phyloP scores from a whole-genome alignment of 495 filamentous ascomycete genomes.

The Staphylotrichum longicolle region DNA sequence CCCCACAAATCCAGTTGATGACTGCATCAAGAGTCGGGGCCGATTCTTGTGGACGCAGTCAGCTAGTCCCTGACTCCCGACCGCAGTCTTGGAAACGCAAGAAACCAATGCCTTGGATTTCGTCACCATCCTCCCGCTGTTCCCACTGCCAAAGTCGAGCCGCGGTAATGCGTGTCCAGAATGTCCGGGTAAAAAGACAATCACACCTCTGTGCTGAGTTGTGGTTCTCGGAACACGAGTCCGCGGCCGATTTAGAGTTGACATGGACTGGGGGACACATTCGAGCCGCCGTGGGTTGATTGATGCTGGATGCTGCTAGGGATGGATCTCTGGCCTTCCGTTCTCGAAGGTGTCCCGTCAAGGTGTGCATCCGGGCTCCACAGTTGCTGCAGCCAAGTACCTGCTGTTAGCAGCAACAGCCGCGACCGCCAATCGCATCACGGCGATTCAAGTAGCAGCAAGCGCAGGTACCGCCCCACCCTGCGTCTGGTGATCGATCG shows the following conservation, averaged over 20 bases:
- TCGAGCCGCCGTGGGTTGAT: not conserved
- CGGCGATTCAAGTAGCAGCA: not conserved
- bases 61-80: too few relatives aligned
- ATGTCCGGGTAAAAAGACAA: not conserved
- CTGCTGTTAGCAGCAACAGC: not conserved
- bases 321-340: slow-evolving; percentile 5
- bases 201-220: not conserved
- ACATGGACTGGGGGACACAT: not conserved
- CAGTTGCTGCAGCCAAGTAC: not conserved
- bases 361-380: not conserved
- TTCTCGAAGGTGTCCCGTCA: not conserved
- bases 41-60: not conserved
- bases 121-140: too few relatives aligned
- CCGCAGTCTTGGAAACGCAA: too few relatives aligned
- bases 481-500: slow-evolving; percentile 7
- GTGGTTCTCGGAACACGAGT: not conserved
- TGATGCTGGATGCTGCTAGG: not conserved
- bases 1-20: not conserved
- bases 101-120: too few relatives aligned
- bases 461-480: slow-evolving; percentile 23
- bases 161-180: too few relatives aligned
- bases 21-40: not conserved
- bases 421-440: not conserved
- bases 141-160: too few relatives aligned
- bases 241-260: slow-evolving; percentile 8